phyloP scores from a whole-genome alignment of 2,329 filamentous ascomycete species.

The Monilinia fructicola region DNA sequence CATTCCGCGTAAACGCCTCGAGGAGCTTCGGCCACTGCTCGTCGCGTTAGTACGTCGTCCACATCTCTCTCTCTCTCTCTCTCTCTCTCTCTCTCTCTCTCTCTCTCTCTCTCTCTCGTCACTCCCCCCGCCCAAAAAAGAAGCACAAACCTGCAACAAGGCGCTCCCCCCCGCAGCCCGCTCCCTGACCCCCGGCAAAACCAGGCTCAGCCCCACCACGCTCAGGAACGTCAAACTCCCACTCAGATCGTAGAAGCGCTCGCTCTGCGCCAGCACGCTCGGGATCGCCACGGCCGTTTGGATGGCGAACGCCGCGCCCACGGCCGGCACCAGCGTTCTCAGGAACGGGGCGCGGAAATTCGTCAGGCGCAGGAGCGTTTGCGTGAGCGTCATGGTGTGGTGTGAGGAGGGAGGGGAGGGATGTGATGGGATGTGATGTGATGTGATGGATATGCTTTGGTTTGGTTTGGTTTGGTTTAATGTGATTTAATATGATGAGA shows the following conservation, averaged over 20 bases:
- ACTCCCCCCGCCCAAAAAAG: neutral
- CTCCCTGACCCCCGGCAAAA: neutral
- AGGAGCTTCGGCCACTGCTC: conserved; percentile 47
- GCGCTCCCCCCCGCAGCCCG: neutral
- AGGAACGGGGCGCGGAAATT: conserved; percentile 63
- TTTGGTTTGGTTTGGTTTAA: too few species aligned
- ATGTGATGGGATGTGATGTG: neutral
- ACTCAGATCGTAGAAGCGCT: conserved; percentile 65
- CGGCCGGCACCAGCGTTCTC: conserved; percentile 59
- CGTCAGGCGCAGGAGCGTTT: conserved; percentile 56
- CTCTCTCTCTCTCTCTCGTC: neutral
- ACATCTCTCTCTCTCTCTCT: too few species aligned
- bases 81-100: neutral
- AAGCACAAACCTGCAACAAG: neutral
- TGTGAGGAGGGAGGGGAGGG: neutral
- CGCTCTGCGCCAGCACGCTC: conserved; percentile 58
- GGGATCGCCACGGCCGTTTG: conserved; percentile 63
- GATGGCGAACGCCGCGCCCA: conserved; percentile 61
- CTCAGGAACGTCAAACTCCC: neutral
- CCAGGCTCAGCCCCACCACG: neutral
- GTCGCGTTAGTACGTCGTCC: neutral
- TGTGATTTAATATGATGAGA: too few species aligned
- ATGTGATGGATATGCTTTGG: too few species aligned
- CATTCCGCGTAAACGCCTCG: conserved; percentile 46
- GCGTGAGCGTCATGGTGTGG: conserved; percentile 40